Evolutionary conservation across 352 stramenopile genomes (phyloP), one percentile per base, ranked within the genome.

Genomic region (Peronospora tabacina): DNA sequence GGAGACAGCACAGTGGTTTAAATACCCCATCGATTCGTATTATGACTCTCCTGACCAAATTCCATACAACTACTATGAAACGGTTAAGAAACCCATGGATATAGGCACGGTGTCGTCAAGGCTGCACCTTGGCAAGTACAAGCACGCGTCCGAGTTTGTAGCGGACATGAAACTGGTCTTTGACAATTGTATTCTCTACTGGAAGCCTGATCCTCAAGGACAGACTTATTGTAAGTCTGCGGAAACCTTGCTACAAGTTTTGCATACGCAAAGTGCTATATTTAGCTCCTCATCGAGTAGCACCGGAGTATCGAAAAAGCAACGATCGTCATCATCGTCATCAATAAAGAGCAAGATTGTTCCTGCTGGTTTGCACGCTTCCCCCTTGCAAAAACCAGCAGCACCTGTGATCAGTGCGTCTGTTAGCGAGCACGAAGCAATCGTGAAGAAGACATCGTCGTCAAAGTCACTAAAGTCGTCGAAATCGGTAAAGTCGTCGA

Each of bases 1-100:
- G 33, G 82, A 93, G 40, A 90, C 77, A 4, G 82, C 82, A 6
- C 79, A 90, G 43, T 93, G 82, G 82, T 93, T 93, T 44, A 93
- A 93, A 54, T 90, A 90, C 40, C 82, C 82, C 17, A 72, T 93
- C 29, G 63, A 86, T 47, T 88, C 82, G 10, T 93, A 93, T 49
- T 93, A 78, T 50, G 77, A 90, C 49, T 89, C 82, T 19, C 61
- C 76, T 5, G 82, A 93, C 19, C 79, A 90, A 52, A 75, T 90
- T 22, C 82, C 82, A 17, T 90, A 87, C 46, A 79, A 74, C 19
- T 93, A 93, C 46, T 91, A 81, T 52, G 75, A 86, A 40, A 86
- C 63, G 17, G 77, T 93, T 26, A 87, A 79, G 28, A 46, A 75
- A 16, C 78, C 82, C 13, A 93, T 93, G 82, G 80, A 93, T 50